A percentile compares a stretch with the other conserved stretches of the same genome.
Evolutionary conservation across 345 rosid genomes (phyloP).

Genomic region (Microthlaspi erraticum): DNA sequence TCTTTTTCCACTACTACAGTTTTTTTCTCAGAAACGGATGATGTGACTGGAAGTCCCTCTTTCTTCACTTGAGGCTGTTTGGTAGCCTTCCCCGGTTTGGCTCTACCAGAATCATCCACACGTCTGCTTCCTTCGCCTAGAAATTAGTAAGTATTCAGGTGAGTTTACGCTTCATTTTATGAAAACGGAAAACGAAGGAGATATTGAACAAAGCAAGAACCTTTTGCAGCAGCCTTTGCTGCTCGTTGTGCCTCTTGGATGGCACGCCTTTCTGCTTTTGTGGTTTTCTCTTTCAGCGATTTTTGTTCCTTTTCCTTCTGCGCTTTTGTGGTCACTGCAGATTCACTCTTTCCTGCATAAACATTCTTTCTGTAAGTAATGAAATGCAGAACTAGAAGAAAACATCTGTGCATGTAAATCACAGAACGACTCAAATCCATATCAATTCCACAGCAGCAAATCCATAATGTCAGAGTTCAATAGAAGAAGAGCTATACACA

Average conservation of each 20-base stretch:
- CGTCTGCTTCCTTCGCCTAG: slow-evolving; percentile 54
- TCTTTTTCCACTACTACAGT: slow-evolving; percentile 58
- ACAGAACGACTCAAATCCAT: slow-evolving; percentile 14
- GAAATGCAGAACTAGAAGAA: slow-evolving; percentile 14
- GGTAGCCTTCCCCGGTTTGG: slow-evolving; percentile 48
- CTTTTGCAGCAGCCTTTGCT: slow-evolving; percentile 57
- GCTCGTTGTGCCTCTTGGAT: slow-evolving; percentile 74
- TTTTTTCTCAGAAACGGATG: slow-evolving; percentile 57
- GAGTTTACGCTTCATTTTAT: neutral
- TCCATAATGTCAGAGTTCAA: neutral
- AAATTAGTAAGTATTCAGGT: slow-evolving; percentile 28
- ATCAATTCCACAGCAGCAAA: slow-evolving; percentile 11
- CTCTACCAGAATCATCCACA: slow-evolving; percentile 44
- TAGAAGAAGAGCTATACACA: slow-evolving; percentile 2
- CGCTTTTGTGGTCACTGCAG: slow-evolving; percentile 35
- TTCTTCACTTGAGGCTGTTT: slow-evolving; percentile 62
- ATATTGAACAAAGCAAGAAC: slow-evolving; percentile 29
- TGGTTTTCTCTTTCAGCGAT: slow-evolving; percentile 60
- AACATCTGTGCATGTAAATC: slow-evolving; percentile 6
- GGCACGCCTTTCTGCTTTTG: slow-evolving; percentile 77
- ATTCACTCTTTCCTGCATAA: slow-evolving; percentile 52
- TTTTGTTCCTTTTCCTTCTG: slow-evolving; percentile 50
- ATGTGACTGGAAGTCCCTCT: slow-evolving; percentile 48
- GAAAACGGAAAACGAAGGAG: neutral
- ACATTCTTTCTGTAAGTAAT: slow-evolving; percentile 28